Base-by-base conservation (phyloP, 768 basidiomycete genomes). In the Boletus edulis region DNA sequence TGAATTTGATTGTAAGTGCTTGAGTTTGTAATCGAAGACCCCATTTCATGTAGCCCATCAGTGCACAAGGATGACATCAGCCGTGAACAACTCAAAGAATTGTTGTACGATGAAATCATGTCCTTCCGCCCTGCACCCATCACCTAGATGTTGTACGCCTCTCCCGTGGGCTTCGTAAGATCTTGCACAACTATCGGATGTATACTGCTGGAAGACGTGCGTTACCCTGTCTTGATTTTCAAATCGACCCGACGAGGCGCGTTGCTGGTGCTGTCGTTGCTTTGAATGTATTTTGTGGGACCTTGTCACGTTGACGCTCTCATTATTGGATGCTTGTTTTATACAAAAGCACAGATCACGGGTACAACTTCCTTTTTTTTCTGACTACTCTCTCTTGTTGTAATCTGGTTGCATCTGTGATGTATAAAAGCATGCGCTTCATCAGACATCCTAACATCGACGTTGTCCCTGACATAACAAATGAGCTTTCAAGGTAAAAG, bases 41-140 rank as follows among this genome's bases (percentile, higher is more conserved):
- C 4, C 27, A 38, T 29, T 13, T 52, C 31, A 58, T 47, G 51
- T 43, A 40, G 34, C 45, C 10, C 14, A 4, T 24, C 29, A 91
- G 90, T 93, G 60, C 89, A 94, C 78, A 96, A 98, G 78, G 95
- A 97, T 62, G 91, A 93, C 59, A 94, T 97, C 76, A 91, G 87
- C 67, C 83, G 93, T 29, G 96, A 98, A 69, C 93, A 97, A 72
- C 81, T 99, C 60, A 98, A 98, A 76, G 87, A 93, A 67, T 81
- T 96, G 43, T 76, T 96, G 22, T 98, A 92, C 72, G 91, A 95
- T 54, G 96, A 98, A 75, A 95, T 98, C 75, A 87, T 93, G 82
- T 79, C 85, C 31, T 98, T 96, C 84, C 78, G 82, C 55, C 87
- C 91, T 1, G 75, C 78, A 13, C 79, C 81, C 48, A 82, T 84